Evolutionary conservation across 805 yeast genomes (phyloP).

Genomic region (Yamadazyma paraphyllophila): DNA sequence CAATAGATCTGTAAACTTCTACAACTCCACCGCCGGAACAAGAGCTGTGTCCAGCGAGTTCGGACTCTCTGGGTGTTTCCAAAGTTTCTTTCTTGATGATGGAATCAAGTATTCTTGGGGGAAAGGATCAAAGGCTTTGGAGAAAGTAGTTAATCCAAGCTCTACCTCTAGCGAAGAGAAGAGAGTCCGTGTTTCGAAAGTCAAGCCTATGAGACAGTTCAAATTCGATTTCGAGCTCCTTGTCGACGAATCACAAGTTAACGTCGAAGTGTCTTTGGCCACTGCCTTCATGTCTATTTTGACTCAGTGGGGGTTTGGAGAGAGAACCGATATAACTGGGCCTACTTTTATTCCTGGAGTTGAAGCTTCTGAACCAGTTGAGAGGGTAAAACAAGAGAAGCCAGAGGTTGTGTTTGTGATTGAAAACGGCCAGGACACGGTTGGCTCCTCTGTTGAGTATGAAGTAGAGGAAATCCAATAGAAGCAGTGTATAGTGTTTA

Average conservation of each 20-base stretch:
- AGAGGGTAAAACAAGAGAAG: neutral
- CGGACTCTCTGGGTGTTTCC: conserved; percentile 20
- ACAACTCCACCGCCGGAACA: conserved; percentile 41
- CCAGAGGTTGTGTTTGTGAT: conserved; percentile 22
- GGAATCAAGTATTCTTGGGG: conserved; percentile 60
- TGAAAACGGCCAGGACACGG: conserved; percentile 17
- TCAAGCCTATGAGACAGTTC: conserved; percentile 55
- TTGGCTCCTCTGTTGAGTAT: conserved; percentile 1
- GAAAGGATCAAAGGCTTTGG: conserved; percentile 49
- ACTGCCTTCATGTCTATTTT: conserved; percentile 62
- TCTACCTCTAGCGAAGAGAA: conserved; percentile 56
- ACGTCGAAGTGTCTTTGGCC: conserved; percentile 53
- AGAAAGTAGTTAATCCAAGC: conserved; percentile 48
- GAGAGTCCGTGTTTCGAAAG: conserved; percentile 54
- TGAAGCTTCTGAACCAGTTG: neutral
- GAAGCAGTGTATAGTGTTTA: neutral
- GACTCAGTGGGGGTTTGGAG: conserved; percentile 66
- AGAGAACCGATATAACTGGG: conserved; percentile 51
- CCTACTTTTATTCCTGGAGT: conserved; percentile 38
- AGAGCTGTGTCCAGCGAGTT: conserved; percentile 39
- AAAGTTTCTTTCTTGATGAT: conserved; percentile 50
- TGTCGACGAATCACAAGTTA: conserved; percentile 47
- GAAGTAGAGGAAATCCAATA: conserved; percentile 7
- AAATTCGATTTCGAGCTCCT: conserved; percentile 58
- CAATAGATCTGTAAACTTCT: conserved; percentile 48